A percentile compares a stretch with the other conserved stretches of the same genome.
Conservation (phyloP, 2,329 filamentous ascomycete genomes). For the Alternaria rosae region DNA sequence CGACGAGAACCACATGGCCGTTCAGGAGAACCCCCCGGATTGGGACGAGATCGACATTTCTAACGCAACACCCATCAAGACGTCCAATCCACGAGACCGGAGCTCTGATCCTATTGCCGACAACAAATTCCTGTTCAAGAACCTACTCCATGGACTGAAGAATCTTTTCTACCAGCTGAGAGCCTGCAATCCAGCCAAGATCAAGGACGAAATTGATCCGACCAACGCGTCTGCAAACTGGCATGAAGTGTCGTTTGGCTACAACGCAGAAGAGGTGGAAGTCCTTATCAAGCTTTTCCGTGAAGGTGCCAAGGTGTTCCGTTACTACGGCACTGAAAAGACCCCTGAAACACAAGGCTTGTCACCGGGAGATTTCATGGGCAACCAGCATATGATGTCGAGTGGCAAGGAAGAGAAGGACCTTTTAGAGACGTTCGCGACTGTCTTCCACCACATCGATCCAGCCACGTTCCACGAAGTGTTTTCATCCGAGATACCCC, state of each 20-base stretch:
- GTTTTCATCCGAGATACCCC: slow-evolving; percentile 95
- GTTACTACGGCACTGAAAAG: slow-evolving; percentile 94
- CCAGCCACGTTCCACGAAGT: slow-evolving; percentile 98
- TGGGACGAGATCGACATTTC: slow-evolving; percentile 99
- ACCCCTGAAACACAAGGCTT: slow-evolving; percentile 75
- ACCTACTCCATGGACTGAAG: slow-evolving; percentile 92
- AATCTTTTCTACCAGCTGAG: slow-evolving; percentile 96
- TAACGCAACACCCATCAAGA: slow-evolving; percentile 93
- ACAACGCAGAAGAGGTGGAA: slow-evolving; percentile 95
- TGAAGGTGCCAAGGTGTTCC: slow-evolving; percentile 93
- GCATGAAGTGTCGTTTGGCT: slow-evolving; percentile 94
- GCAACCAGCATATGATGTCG: slow-evolving; percentile 92
- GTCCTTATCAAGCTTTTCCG: slow-evolving; percentile 97
- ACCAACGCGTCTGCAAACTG: slow-evolving; percentile 86
- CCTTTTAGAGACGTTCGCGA: slow-evolving; percentile 94
- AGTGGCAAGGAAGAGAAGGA: slow-evolving; percentile 98
- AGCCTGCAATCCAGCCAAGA: slow-evolving; percentile 76
- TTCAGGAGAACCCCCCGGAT: slow-evolving; percentile 80
- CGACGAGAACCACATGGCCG: slow-evolving; percentile 82
- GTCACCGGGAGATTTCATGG: slow-evolving; percentile 89
- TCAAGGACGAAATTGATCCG: slow-evolving; percentile 70
- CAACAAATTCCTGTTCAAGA: slow-evolving; percentile 98
- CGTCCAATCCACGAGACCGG: slow-evolving; percentile 86
- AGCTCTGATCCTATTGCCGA: slow-evolving; percentile 90
- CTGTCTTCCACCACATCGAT: slow-evolving; percentile 97